Evolutionary conservation across 1,139 yeast genomes (phyloP), one percentile per base, ranked within the genome.

Genomic region (Candida neerlandica): DNA sequence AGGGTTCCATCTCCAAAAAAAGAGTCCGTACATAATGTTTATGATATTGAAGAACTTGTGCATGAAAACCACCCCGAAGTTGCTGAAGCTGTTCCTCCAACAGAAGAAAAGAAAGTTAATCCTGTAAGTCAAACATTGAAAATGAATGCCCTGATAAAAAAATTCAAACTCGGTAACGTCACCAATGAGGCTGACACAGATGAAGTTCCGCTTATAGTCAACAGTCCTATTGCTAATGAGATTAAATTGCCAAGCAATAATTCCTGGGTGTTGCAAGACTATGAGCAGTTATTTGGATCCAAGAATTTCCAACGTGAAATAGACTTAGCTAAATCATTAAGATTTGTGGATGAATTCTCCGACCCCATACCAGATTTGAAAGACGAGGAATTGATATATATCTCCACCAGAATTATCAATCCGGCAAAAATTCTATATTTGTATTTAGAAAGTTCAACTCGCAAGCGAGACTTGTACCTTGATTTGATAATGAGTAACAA

Each of bases 401-500:
- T 55, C 30, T 50, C 54, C n/a, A 52, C 54, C 2, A 46, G 53
- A 43, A 55, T 55, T 12, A 44, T 52, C 12, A 52, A 53, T 38
- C 55, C 56, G 9, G 47, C 30, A 16, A 55, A 51, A 37, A 44
- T 53, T 4, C 41, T 55, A 1, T 12, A 30, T 21, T 16, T 40
- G 10, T 55, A 26, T 38, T 52, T 53, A 16, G 43, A 41, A 29
- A 40, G 16, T 7, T 23, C 29, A 12, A 9, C 19, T 2, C 41
- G 19, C 4, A 50, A 46, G 23, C 44, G 41, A 21, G 47, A 48
- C 32, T 32, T 55, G 32, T 55, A 49, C 37, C 51, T 55, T 47
- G 58, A 55, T 47, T 52, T 55, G 42, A 46, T 55, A n/a, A 46
- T 55, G 47, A 53, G 51, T 37, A 53, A 55, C 32, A 51, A 39